Conservation (phyloP, 306 rosid species). For the Cyamopsis tetragonoloba region DNA sequence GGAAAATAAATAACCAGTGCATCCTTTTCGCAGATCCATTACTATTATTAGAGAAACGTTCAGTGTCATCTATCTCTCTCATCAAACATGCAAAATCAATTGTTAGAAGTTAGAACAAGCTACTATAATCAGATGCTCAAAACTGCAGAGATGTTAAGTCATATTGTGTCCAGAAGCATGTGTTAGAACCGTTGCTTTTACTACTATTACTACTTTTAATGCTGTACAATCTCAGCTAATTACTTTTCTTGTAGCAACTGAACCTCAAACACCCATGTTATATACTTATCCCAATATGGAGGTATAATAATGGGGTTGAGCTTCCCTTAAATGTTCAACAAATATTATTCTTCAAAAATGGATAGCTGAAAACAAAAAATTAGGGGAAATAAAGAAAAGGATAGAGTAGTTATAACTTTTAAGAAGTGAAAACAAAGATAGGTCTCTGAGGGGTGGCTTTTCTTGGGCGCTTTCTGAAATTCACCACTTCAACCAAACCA, state of each 20-base stretch:
- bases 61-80: not conserved
- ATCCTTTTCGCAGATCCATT: not conserved
- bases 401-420: not conserved
- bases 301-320: slow-evolving; percentile 35
- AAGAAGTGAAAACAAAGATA: slow-evolving; percentile 41
- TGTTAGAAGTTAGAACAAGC: not conserved
- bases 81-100: not conserved
- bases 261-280: slow-evolving; percentile 40
- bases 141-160: not conserved
- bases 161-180: not conserved
- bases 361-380: not conserved
- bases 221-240: slow-evolving; percentile 55
- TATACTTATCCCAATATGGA: slow-evolving; percentile 40
- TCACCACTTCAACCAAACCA: slow-evolving; percentile 61
- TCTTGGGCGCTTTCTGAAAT: slow-evolving; percentile 74
- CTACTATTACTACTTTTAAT: slow-evolving; percentile 3
- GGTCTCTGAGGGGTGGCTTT: slow-evolving; percentile 76
- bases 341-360: slow-evolving; percentile 27
- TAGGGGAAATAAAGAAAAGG: slow-evolving; percentile 20
- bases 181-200: slow-evolving; percentile 8
- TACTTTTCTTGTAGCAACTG: slow-evolving; percentile 26
- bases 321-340: slow-evolving; percentile 29
- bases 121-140: not conserved
- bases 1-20: not conserved
- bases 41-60: not conserved